Evolutionary conservation across 1,139 yeast species (phyloP).

Genomic region (Suhomyces guaymorum): DNA sequence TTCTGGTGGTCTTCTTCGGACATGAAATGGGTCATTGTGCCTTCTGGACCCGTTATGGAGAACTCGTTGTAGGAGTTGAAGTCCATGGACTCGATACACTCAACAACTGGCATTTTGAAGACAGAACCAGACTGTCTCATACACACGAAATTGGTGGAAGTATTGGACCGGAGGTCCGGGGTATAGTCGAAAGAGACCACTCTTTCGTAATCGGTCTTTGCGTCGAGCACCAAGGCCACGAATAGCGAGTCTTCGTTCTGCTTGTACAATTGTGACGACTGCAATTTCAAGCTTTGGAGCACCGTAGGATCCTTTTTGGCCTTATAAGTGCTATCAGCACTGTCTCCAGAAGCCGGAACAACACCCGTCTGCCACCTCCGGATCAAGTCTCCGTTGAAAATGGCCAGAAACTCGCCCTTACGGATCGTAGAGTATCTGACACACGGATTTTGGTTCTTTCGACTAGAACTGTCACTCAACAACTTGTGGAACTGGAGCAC

Average conservation of each 20-base stretch:
- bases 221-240: constrained; percentile 75
- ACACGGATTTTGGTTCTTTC: constrained; percentile 62
- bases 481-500: constrained; percentile 66
- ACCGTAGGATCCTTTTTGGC: constrained; percentile 13
- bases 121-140: constrained; percentile 89
- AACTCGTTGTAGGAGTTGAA: constrained; percentile 77
- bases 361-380: constrained; percentile 80
- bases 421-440: constrained; percentile 71
- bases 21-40: constrained; percentile 46
- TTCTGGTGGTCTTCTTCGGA: constrained; percentile 14
- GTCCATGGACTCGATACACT: constrained; percentile 61
- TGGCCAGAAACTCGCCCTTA: constrained; percentile 74
- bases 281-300: constrained; percentile 33
- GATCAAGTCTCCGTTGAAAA: constrained; percentile 75
- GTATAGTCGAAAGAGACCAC: constrained; percentile 85
- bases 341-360: constrained; percentile 38
- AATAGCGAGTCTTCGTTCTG: constrained; percentile 58
- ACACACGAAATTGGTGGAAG: constrained; percentile 66
- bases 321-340: constrained; percentile 3
- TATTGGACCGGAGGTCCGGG: constrained; percentile 49
- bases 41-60: constrained; percentile 65
- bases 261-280: constrained; percentile 39
- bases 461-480: constrained; percentile 61
- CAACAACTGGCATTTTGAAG: constrained; percentile 74
- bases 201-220: constrained; percentile 73